Evolutionary conservation across 1,284 basidiomycete species (phyloP).

Genomic region (Trichosporon coremiiforme): DNA sequence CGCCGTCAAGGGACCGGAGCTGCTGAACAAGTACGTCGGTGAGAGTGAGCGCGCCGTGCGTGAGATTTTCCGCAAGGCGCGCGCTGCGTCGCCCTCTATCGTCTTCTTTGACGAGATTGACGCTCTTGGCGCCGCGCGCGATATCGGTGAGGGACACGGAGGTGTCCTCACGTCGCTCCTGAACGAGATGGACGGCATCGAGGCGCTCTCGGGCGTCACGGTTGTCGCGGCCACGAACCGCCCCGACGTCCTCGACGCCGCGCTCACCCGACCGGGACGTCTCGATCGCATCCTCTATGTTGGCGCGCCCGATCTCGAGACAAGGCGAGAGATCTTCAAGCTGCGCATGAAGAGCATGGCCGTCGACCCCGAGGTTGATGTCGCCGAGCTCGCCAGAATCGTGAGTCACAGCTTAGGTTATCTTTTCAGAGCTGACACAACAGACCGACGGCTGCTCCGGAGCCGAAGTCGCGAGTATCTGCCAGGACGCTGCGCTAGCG

Average conservation of each 20-base stretch:
- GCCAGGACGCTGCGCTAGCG: constrained; percentile 91
- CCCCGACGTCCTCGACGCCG: constrained; percentile 90
- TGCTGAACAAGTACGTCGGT: constrained; percentile 95
- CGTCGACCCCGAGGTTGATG: constrained; percentile 69
- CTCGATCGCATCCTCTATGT: constrained; percentile 95
- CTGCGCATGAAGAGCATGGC: constrained; percentile 81
- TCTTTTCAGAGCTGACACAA: constrained; percentile 8
- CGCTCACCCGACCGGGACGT: constrained; percentile 90
- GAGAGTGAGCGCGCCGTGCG: constrained; percentile 94
- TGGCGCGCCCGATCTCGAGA: constrained; percentile 79
- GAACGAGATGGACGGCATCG: constrained; percentile 98
- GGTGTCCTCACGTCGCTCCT: constrained; percentile 90
- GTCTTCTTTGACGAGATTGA: constrained; percentile 99
- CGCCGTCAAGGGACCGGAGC: constrained; percentile 97
- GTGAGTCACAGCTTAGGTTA: constrained; percentile 59
- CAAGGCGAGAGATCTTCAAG: constrained; percentile 78
- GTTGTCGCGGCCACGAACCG: constrained; percentile 95
- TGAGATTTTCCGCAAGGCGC: constrained; percentile 92
- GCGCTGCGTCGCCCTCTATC: constrained; percentile 89
- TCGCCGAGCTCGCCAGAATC: constrained; percentile 70
- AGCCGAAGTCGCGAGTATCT: constrained; percentile 87
- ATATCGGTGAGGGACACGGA: constrained; percentile 65
- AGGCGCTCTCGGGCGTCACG: constrained; percentile 87
- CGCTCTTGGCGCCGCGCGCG: constrained; percentile 80
- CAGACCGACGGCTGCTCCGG: constrained; percentile 95